Conservation (phyloP, 2,329 filamentous ascomycete genomes). For the Neonectria punicea region DNA sequence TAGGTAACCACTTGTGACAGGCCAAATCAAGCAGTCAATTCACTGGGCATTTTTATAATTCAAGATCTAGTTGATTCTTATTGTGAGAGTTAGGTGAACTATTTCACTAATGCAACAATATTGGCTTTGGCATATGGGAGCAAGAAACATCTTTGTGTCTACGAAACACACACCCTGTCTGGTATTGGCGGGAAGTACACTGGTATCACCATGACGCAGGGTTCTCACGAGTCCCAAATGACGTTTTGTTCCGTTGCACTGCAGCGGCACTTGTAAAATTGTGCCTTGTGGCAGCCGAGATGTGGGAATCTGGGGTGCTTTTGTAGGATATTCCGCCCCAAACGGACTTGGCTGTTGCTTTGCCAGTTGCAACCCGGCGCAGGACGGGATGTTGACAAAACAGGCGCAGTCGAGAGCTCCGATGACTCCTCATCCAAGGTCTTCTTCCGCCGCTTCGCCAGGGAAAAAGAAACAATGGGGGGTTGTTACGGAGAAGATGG, state of each 20-base stretch:
- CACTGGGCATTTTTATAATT: neutral
- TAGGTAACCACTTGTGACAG: neutral
- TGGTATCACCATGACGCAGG: neutral
- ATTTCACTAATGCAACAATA: neutral
- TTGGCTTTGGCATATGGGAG: neutral
- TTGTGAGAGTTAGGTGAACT: neutral
- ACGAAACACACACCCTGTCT: neutral
- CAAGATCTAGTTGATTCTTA: neutral
- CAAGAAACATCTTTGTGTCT: neutral
- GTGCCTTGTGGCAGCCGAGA: slow-evolving; percentile 3
- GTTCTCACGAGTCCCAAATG: neutral
- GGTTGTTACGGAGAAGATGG: too few relatives aligned
- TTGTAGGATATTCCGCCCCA: too few relatives aligned
- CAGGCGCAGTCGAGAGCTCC: too few relatives aligned
- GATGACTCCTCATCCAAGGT: too few relatives aligned
- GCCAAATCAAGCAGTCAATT: neutral
- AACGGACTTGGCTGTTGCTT: too few relatives aligned
- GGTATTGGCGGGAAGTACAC: neutral
- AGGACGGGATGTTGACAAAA: too few relatives aligned
- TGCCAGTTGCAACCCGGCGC: too few relatives aligned
- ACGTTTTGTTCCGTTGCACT: neutral
- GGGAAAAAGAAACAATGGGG: too few relatives aligned
- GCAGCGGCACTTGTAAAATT: neutral
- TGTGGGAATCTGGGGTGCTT: too few relatives aligned
- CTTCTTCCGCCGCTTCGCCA: too few relatives aligned